Percentiles rank a stretch among this genome's conserved stretches.
Conservation (phyloP, 1,284 basidiomycete genomes). For the Ustilago esculenta region DNA sequence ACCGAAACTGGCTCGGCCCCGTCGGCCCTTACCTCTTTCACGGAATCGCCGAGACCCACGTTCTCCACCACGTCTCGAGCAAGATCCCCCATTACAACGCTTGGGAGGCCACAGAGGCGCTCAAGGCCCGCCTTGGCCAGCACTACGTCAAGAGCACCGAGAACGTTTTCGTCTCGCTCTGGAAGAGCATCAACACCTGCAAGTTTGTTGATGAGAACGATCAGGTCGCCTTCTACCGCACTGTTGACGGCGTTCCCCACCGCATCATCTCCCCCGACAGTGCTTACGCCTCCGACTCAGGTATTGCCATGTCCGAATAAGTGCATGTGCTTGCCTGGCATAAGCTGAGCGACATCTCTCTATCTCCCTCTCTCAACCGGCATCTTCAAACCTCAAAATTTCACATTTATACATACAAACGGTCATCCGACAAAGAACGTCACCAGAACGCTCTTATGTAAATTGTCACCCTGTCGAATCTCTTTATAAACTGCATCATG, state of each 20-base stretch:
- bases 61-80: conserved; percentile 65
- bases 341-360: too few relatives aligned
- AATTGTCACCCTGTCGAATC: conserved; percentile 1
- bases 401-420: too few relatives aligned
- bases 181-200: conserved; percentile 70
- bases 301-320: conserved; percentile 59
- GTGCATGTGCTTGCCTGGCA: too few relatives aligned
- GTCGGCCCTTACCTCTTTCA: conserved; percentile 70
- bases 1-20: conserved; percentile 82
- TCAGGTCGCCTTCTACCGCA: conserved; percentile 64
- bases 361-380: too few relatives aligned
- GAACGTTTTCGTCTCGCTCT: conserved; percentile 71
- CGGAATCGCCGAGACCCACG: conserved; percentile 68
- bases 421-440: too few relatives aligned
- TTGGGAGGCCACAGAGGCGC: conserved; percentile 90
- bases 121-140: conserved; percentile 80
- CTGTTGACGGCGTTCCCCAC: conserved; percentile 60
- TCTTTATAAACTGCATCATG: background rate
- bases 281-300: conserved; percentile 61
- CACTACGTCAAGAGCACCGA: conserved; percentile 71
- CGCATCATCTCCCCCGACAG: conserved; percentile 48
- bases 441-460: background rate
- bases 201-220: conserved; percentile 64
- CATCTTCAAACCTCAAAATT: too few relatives aligned
- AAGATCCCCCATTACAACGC: conserved; percentile 70